Evolutionary conservation across 2,329 filamentous ascomycete species (phyloP), one percentile per base, ranked within the genome.

Genomic region (Trichoderma sp.): DNA sequence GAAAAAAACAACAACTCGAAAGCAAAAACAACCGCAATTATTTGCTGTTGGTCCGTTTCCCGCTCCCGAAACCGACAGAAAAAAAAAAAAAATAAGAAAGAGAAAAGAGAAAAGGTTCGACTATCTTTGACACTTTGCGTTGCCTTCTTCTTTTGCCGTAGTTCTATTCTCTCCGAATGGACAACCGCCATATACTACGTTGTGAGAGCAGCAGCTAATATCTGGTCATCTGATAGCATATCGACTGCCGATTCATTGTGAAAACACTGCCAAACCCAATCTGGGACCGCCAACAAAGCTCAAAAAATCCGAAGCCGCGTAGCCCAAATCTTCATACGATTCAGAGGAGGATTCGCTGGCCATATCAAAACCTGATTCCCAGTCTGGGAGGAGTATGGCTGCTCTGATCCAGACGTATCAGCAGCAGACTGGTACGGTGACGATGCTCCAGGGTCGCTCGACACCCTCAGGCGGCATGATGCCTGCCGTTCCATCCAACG

Each of bases 351-450:
- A 60, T 34, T 48, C 39, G 41, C 47, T 47, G 41, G 15, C 28
- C 55, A 45, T 7, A 65, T 43, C 63, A 41, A 15, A 21, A 41
- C 9, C 48, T 14, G 50, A 21, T 57, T 58, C 61, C 47, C 41
- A 15, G 34, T 45, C 21, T 50, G 50, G 39, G 61, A 59, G 47
- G 82, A 89, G 76, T 77, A 94, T 95, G 91, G 91, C 91, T 82
- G 90, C 91, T 78, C 83, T 94, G 82, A 89, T 93, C 74, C 91
- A 94, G 80, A 87, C 89, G 68, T 91, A 90, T 75, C 86, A 90
- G 73, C 89, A 91, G 80, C 89, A 92, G 78, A 87, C 88, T 74
- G 83, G 84, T 77, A 88, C 90, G 71, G 84, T 88, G 72, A 88
- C 88, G 69, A 90, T 93, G 85, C 87, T 93, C 73, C 90, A 92